These are phyloP conservation scores for Rickenella mellea DNA, from an alignment of 768 basidiomycete genomes.

Conservation along the genomic window DNA sequence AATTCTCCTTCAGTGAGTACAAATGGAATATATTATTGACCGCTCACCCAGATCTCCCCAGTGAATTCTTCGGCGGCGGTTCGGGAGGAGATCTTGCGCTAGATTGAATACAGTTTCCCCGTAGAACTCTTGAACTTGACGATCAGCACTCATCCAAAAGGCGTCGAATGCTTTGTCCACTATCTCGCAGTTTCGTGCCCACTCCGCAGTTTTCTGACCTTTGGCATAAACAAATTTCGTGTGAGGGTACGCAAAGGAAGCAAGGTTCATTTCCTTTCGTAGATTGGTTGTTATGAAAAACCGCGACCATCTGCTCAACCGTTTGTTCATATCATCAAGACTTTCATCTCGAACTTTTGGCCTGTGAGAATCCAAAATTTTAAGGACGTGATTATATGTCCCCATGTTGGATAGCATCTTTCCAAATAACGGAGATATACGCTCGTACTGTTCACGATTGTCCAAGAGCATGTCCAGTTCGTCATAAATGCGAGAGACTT, in stretches of 20 bases:
- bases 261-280: background rate
- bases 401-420: background rate
- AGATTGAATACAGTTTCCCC: no score
- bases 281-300: background rate
- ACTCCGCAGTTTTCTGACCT: background rate
- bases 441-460: background rate
- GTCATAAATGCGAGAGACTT: constrained; percentile 1
- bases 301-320: background rate
- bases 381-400: background rate
- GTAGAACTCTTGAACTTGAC: no score
- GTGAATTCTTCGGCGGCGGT: no score
- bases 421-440: background rate
- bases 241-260: background rate
- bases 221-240: background rate
- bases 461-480: constrained; percentile 1
- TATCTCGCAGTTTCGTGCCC: constrained; percentile 2
- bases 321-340: background rate
- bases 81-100: no score
- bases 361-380: background rate
- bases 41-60: no score
- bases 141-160: background rate
- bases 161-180: background rate
- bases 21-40: no score
- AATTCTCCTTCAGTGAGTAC: no score
- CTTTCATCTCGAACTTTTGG: background rate